Evolutionary conservation across 345 rosid genomes (phyloP).

Genomic region (Atalantia buxifolia): DNA sequence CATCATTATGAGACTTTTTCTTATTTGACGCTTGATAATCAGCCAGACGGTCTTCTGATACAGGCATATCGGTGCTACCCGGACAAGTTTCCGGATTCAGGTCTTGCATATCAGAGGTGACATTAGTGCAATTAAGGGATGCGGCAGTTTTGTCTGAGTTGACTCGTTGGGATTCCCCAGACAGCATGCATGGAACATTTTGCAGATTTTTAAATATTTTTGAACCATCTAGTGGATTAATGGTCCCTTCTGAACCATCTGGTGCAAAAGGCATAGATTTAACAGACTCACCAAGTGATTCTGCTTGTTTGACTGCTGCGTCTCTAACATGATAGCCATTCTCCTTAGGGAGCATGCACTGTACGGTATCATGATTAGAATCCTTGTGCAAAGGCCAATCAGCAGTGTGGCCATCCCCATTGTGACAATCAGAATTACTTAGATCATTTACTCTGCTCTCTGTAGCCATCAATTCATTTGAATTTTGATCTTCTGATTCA

Average conservation of each 20-base stretch:
- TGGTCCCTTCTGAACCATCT: constrained; percentile 26
- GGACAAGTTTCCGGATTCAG: constrained; percentile 22
- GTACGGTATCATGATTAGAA: constrained; percentile 24
- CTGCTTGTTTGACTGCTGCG: constrained; percentile 25
- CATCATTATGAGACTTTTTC: constrained; percentile 22
- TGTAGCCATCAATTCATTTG: constrained; percentile 23
- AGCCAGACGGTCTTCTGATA: constrained; percentile 23
- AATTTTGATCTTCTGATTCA: constrained; percentile 55
- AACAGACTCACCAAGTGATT: constrained; percentile 23
- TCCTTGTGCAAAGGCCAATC: constrained; percentile 30
- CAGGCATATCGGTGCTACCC: constrained; percentile 8
- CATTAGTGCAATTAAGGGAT: constrained; percentile 45
- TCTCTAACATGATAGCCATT: constrained; percentile 25
- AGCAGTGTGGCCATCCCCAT: constrained; percentile 19
- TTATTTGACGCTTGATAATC: constrained; percentile 25
- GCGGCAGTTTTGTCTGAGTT: constrained; percentile 28
- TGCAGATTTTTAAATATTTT: constrained; percentile 32
- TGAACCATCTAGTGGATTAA: constrained; percentile 26
- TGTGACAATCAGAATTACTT: constrained; percentile 28
- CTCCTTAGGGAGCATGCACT: constrained; percentile 28
- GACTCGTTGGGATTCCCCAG: constrained; percentile 23
- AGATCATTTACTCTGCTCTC: constrained; percentile 33
- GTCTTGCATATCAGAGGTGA: constrained; percentile 42
- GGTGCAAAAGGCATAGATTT: constrained; percentile 9
- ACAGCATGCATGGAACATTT: constrained; percentile 14